Evolutionary conservation across 495 filamentous ascomycete genomes (phyloP).

Genomic region (Talaromyces nanjingensis): DNA sequence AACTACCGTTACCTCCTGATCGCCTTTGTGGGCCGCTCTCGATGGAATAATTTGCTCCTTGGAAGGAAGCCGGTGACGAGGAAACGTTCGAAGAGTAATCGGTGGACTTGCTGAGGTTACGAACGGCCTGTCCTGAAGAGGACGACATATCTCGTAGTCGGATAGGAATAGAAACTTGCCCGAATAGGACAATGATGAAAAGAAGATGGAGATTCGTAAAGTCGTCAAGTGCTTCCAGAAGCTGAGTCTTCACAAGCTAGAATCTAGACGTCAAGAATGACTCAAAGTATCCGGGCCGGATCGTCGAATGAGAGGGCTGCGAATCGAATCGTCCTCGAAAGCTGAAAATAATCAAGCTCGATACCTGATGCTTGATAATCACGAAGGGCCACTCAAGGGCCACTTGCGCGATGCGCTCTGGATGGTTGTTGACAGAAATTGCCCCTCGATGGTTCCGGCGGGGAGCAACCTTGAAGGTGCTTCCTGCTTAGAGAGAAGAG

Average conservation of each 20-base stretch:
- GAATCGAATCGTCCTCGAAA: background rate
- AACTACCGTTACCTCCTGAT: slow-evolving; percentile 55
- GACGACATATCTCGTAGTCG: slow-evolving; percentile 38
- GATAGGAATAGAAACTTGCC: background rate
- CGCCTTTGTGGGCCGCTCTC: slow-evolving; percentile 56
- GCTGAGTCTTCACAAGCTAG: background rate
- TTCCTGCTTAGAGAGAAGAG: background rate
- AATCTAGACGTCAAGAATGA: background rate
- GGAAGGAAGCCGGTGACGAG: slow-evolving; percentile 30
- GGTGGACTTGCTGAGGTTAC: slow-evolving; percentile 34
- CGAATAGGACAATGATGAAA: background rate
- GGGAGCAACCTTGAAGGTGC: background rate
- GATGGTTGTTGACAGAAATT: slow-evolving; percentile 3
- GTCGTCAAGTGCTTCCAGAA: background rate
- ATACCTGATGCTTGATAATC: background rate
- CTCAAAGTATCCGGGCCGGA: background rate
- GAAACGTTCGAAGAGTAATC: slow-evolving; percentile 33
- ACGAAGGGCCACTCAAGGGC: slow-evolving; percentile 1
- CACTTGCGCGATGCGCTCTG: slow-evolving; percentile 5
- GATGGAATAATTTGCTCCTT: slow-evolving; percentile 21
- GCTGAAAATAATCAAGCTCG: background rate
- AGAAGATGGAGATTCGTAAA: background rate
- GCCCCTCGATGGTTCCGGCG: slow-evolving; percentile 5
- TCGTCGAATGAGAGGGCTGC: background rate
- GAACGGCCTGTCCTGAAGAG: slow-evolving; percentile 32